These are phyloP conservation scores for Pseudomonodictys pantanalensis DNA, from an alignment of 495 filamentous ascomycete genomes.

Conservation along the genomic window DNA sequence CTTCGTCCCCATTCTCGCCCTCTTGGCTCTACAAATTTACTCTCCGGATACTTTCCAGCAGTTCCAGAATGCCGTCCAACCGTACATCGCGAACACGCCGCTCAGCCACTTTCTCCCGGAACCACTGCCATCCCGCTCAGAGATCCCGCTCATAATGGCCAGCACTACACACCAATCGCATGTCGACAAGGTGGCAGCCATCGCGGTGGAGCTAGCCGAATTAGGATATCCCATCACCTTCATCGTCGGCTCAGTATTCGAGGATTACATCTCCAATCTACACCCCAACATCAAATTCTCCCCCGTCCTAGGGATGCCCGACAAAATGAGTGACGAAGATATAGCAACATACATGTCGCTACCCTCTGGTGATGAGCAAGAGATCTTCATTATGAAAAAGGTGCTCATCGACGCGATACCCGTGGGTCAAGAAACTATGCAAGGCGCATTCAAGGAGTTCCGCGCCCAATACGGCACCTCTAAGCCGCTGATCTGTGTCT, in stretches of 20 bases:
- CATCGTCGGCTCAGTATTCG: constrained; percentile 1
- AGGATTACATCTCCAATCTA: constrained; percentile 2
- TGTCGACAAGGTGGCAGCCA: constrained; percentile 13
- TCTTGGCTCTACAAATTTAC: constrained; percentile 6
- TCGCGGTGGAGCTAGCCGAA: constrained; percentile 9
- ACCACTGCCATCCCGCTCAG: neutral
- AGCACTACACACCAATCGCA: constrained; percentile 9
- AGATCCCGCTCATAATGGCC: constrained; percentile 14
- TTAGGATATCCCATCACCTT: constrained; percentile 21
- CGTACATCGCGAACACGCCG: constrained; percentile 4
- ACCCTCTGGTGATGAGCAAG: constrained; percentile 2
- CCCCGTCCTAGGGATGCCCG: constrained; percentile 1
- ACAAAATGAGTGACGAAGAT: constrained; percentile 20
- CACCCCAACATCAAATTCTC: constrained; percentile 15
- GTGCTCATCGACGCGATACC: constrained; percentile 7
- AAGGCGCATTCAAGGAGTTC: constrained; percentile 8
- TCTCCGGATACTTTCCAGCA: neutral
- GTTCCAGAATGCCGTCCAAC: constrained; percentile 5
- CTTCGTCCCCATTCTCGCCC: constrained; percentile 9
- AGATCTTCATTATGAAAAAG: constrained; percentile 9
- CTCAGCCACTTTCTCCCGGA: constrained; percentile 9
- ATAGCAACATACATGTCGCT: neutral
- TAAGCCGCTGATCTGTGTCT: constrained; percentile 12
- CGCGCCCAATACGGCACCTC: too few relatives aligned
- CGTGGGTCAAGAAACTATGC: neutral